These are phyloP conservation scores for Phialophora tarda DNA, from an alignment of 2,329 filamentous ascomycete species.

Conservation along the genomic window DNA sequence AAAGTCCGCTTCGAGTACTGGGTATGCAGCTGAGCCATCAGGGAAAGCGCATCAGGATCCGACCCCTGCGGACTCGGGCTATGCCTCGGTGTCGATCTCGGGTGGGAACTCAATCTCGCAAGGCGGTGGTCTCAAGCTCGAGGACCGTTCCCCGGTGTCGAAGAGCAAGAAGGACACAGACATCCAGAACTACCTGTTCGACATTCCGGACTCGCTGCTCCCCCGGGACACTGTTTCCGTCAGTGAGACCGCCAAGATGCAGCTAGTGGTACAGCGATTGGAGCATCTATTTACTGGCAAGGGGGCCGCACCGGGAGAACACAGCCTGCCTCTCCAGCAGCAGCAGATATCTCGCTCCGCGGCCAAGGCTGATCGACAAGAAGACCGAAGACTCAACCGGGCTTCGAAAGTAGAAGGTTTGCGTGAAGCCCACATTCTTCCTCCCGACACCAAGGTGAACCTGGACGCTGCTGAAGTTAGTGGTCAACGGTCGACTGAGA, in stretches of 20 bases:
- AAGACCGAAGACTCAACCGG: slow-evolving; percentile 35
- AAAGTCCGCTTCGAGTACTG: slow-evolving; percentile 19
- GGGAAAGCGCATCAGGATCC: slow-evolving; percentile 1
- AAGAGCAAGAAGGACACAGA: slow-evolving; percentile 57
- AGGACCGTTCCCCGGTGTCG: slow-evolving; percentile 17
- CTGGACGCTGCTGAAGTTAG: slow-evolving; percentile 26
- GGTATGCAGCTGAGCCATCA: not conserved
- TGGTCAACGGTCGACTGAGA: slow-evolving; percentile 12
- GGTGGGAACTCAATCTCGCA: slow-evolving; percentile 25
- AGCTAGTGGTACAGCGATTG: slow-evolving; percentile 73
- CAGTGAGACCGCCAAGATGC: slow-evolving; percentile 77
- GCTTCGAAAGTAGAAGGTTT: slow-evolving; percentile 43
- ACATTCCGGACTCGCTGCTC: slow-evolving; percentile 72
- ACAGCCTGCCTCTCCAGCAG: slow-evolving; percentile 60
- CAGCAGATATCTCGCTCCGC: slow-evolving; percentile 64
- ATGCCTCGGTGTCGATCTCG: slow-evolving; percentile 49
- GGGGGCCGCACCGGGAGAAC: slow-evolving; percentile 50
- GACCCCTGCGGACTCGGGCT: slow-evolving; percentile 41
- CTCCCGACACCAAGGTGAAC: slow-evolving; percentile 35
- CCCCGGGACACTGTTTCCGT: slow-evolving; percentile 63
- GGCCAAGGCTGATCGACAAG: slow-evolving; percentile 47
- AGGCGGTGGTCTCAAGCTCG: slow-evolving; percentile 10
- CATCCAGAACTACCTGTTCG: slow-evolving; percentile 71
- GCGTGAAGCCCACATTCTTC: slow-evolving; percentile 53
- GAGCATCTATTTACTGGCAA: slow-evolving; percentile 85